These are phyloP conservation scores for Phytopythium cucurbitacearum DNA, from an alignment of 352 stramenopile species.

Conservation along the genomic window DNA sequence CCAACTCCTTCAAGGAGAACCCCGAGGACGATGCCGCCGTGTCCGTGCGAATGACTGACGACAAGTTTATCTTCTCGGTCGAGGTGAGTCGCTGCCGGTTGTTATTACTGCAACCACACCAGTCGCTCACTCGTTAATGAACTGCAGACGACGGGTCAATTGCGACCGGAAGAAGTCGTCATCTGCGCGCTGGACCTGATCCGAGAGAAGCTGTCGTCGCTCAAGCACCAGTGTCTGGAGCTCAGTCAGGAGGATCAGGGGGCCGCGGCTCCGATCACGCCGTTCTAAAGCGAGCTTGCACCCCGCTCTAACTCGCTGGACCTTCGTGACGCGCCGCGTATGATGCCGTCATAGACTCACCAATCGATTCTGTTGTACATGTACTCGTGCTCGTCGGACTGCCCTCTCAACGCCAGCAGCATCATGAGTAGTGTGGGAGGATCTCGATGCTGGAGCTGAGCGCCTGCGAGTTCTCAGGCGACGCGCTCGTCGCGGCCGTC, in stretches of 20 bases:
- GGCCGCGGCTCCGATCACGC: conserved; percentile 58
- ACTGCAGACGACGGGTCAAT: conserved; percentile 70
- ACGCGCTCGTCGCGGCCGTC: conserved; percentile 19
- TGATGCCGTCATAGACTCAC: conserved; percentile 8
- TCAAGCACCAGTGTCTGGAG: conserved; percentile 86
- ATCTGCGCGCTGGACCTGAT: conserved; percentile 86
- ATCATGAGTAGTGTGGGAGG: conserved; percentile 57
- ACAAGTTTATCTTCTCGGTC: conserved; percentile 96
- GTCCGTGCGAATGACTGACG: conserved; percentile 80
- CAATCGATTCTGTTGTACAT: background rate
- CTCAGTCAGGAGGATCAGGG: conserved; percentile 77
- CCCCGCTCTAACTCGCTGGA: background rate
- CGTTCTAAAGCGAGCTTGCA: conserved; percentile 52
- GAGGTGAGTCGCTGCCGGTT: conserved; percentile 51
- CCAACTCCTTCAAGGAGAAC: conserved; percentile 92
- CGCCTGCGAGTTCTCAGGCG: conserved; percentile 45
- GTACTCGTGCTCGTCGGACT: background rate
- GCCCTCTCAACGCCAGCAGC: too few species aligned
- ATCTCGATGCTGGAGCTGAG: conserved; percentile 53
- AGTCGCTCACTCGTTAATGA: background rate
- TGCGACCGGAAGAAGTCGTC: conserved; percentile 83
- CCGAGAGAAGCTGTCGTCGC: conserved; percentile 77
- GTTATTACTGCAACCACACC: background rate
- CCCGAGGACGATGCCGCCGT: conserved; percentile 95
- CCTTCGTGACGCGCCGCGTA: background rate